phyloP scores from a whole-genome alignment of 2,329 filamentous ascomycete genomes.

The Akanthomyces uredinophilus region DNA sequence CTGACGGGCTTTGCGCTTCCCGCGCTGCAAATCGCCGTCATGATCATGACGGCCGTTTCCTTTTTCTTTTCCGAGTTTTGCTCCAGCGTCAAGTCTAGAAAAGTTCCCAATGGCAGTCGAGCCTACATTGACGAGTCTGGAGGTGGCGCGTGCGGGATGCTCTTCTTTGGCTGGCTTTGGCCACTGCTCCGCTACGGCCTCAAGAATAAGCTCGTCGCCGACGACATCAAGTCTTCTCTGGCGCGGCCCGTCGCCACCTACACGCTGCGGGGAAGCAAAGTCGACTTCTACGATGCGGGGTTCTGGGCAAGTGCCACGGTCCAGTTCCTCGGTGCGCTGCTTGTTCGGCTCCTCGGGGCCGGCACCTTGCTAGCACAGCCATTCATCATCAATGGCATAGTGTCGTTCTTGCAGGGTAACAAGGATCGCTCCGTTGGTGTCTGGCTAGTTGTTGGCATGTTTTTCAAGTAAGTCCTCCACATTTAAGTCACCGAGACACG shows the following conservation, averaged over 20 bases:
- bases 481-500: background rate
- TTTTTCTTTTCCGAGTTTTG: background rate
- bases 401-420: background rate
- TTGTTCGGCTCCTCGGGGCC: background rate
- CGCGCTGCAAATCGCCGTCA: background rate
- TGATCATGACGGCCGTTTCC: background rate
- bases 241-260: background rate
- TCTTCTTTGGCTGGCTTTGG: slow-evolving; percentile 4
- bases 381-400: background rate
- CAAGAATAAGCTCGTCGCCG: background rate
- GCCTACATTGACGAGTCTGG: background rate
- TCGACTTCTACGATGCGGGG: background rate
- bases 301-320: background rate
- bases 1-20: background rate
- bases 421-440: background rate
- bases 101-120: background rate
- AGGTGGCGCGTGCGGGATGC: background rate
- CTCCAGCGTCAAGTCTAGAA: background rate
- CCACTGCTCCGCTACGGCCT: background rate
- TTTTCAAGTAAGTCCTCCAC: background rate
- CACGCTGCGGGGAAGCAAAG: background rate
- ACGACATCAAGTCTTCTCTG: background rate
- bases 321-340: background rate
- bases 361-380: background rate
- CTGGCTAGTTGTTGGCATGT: background rate